Evolutionary conservation across 345 rosid genomes (phyloP).

Genomic region (Durio zibethinus): DNA sequence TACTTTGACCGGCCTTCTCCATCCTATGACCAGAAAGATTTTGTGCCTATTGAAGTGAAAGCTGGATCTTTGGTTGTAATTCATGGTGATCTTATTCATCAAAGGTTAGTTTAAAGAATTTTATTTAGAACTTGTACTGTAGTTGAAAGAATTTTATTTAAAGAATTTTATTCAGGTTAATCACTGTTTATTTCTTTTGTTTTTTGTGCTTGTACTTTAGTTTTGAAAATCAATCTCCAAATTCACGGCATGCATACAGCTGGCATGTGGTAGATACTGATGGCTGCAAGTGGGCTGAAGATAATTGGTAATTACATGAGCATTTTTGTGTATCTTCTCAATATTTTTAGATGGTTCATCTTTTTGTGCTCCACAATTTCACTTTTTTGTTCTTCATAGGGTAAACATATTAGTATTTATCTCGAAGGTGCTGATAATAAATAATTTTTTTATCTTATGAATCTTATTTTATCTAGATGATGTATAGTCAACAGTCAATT

Average conservation of each 20-base stretch:
- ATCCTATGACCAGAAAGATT: constrained; percentile 71
- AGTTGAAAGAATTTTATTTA: constrained; percentile 13
- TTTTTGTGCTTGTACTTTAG: constrained; percentile 31
- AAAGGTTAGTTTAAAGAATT: constrained; percentile 49
- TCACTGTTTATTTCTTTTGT: neutral
- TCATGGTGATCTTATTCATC: constrained; percentile 92
- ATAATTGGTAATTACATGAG: constrained; percentile 62
- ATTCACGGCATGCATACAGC: constrained; percentile 84
- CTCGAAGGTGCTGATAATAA: neutral
- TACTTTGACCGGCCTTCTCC: constrained; percentile 75
- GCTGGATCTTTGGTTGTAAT: constrained; percentile 85
- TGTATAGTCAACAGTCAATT: neutral
- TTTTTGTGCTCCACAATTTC: neutral
- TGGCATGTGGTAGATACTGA: constrained; percentile 86
- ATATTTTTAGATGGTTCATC: neutral
- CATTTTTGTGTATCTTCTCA: neutral
- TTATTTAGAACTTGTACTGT: neutral
- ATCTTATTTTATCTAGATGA: neutral
- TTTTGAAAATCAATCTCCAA: constrained; percentile 57
- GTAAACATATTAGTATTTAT: neutral
- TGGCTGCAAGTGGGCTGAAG: constrained; percentile 59
- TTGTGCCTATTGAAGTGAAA: constrained; percentile 85
- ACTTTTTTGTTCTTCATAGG: neutral
- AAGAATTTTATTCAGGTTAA: constrained; percentile 8
- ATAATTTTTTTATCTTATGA: neutral